Evolutionary conservation across 371 early-diverging fungal species (phyloP).

Genomic region (Rhizomucor pusillus): DNA sequence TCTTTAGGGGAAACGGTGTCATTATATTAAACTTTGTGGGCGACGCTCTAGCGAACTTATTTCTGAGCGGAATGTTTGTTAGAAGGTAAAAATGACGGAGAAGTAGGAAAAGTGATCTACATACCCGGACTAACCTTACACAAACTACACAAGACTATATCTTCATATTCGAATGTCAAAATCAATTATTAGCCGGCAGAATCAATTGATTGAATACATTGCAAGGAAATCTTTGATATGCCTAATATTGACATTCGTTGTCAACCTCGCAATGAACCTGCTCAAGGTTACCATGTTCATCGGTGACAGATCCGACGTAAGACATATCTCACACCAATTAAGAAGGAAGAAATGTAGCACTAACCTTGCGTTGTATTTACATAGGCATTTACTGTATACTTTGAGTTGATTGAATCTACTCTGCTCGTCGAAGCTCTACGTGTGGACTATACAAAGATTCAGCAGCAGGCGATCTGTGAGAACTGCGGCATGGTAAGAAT

Average conservation of each 20-base stretch:
- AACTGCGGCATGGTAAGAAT: slow-evolving; percentile 37
- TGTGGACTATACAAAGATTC: slow-evolving; percentile 29
- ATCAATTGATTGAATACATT: slow-evolving; percentile 38
- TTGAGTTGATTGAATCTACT: slow-evolving; percentile 41
- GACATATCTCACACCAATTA: slow-evolving; percentile 1
- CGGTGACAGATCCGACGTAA: slow-evolving; percentile 45
- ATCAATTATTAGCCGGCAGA: slow-evolving; percentile 33
- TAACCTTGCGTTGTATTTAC: background rate
- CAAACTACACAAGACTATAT: no score
- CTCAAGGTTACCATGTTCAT: slow-evolving; percentile 36
- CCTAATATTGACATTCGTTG: slow-evolving; percentile 33
- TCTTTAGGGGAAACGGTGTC: slow-evolving; percentile 38
- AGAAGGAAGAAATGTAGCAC: no score
- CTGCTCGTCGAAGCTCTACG: slow-evolving; percentile 40
- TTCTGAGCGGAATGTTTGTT: slow-evolving; percentile 51
- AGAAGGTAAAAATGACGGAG: slow-evolving; percentile 23
- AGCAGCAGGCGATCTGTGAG: slow-evolving; percentile 33
- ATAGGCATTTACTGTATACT: slow-evolving; percentile 42
- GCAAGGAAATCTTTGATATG: slow-evolving; percentile 45
- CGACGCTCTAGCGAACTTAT: slow-evolving; percentile 37
- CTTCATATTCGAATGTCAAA: slow-evolving; percentile 30
- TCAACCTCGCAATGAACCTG: slow-evolving; percentile 41
- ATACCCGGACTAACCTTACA: no score
- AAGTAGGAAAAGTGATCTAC: background rate
- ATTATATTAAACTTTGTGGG: slow-evolving; percentile 43